Percentiles rank a stretch among this genome's conserved stretches.
Evolutionary conservation across 371 early-diverging fungal species (phyloP).

Genomic region (Syncephalis fuscata): DNA sequence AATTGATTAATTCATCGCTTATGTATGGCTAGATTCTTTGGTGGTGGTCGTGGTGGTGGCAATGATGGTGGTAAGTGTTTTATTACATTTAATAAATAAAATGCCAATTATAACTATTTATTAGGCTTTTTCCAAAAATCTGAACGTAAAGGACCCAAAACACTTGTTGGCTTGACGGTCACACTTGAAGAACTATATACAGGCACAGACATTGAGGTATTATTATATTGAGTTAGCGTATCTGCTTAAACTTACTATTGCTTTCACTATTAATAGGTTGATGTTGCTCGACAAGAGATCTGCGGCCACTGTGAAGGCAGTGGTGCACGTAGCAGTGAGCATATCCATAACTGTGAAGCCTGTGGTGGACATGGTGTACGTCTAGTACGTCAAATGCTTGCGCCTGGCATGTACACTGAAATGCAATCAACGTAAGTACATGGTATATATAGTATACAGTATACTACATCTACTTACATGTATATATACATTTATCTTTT

Average conservation of each 20-base stretch:
- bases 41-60: conserved; percentile 26
- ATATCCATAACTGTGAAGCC: conserved; percentile 57
- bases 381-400: conserved; percentile 70
- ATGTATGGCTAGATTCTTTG: conserved; percentile 35
- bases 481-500: background rate
- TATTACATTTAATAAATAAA: conserved; percentile 1
- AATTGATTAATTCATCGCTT: background rate
- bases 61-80: conserved; percentile 9
- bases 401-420: conserved; percentile 86
- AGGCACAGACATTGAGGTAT: conserved; percentile 59
- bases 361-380: conserved; percentile 74
- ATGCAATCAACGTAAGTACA: conserved; percentile 60
- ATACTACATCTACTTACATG: background rate
- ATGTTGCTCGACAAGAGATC: conserved; percentile 81
- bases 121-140: conserved; percentile 20
- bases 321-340: conserved; percentile 73
- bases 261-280: conserved; percentile 24
- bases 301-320: conserved; percentile 87
- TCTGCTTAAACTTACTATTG: background rate
- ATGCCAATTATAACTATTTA: background rate
- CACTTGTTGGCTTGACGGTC: conserved; percentile 57
- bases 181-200: conserved; percentile 78
- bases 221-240: background rate
- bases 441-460: background rate
- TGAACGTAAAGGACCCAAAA: conserved; percentile 65